These are phyloP conservation scores for Yamadazyma friedrichii DNA, from an alignment of 1,139 yeast species.

Conservation along the genomic window DNA sequence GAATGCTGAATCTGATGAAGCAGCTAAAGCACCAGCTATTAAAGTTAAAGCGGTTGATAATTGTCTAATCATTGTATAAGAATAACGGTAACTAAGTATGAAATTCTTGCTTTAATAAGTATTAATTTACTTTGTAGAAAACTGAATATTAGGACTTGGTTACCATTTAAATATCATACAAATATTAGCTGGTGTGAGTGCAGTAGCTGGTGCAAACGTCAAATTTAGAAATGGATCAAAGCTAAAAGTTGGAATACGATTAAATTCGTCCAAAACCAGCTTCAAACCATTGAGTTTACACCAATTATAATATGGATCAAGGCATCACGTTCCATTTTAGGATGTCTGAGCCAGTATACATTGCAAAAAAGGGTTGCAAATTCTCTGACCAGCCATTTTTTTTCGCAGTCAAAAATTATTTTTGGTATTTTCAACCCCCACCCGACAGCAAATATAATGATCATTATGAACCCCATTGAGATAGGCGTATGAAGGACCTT, in stretches of 20 bases:
- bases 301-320: no score
- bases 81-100: no score
- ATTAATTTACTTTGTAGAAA: not conserved
- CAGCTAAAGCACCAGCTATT: slow-evolving; percentile 24
- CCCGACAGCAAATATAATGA: not conserved
- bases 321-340: not conserved
- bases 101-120: not conserved
- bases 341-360: not conserved
- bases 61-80: slow-evolving; percentile 4
- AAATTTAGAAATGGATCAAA: slow-evolving; percentile 2
- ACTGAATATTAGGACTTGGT: no score
- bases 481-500: not conserved
- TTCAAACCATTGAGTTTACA: not conserved
- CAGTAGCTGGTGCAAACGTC: slow-evolving; percentile 5
- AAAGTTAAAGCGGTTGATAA: slow-evolving; percentile 10
- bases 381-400: slow-evolving; percentile 1
- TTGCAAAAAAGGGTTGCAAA: not conserved
- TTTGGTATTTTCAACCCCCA: not conserved
- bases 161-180: not conserved
- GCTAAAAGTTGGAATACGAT: not conserved
- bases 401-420: slow-evolving; percentile 3
- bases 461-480: not conserved
- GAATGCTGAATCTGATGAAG: slow-evolving; percentile 17
- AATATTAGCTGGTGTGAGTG: not conserved
- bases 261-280: slow-evolving; percentile 5